Evolutionary conservation across 202 grass and related monocot species (phyloP).

Genomic region (Zizania palustris): DNA sequence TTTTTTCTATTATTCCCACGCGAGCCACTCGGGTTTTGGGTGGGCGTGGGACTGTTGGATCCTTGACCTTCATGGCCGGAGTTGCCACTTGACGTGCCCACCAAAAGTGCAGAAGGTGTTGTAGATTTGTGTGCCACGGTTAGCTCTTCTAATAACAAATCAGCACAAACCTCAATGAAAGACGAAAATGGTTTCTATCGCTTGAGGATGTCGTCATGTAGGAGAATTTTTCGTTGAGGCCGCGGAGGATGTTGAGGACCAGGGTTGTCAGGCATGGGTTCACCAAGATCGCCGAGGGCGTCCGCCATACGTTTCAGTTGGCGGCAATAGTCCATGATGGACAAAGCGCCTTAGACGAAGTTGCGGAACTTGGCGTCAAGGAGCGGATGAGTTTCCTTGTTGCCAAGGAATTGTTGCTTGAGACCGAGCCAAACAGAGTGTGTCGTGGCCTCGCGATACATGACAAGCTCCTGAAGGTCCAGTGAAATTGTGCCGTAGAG

Average conservation of each 20-base stretch:
- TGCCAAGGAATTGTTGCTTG: not conserved
- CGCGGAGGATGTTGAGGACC: too few relatives aligned
- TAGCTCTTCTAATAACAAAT: not conserved
- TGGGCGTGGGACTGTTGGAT: not conserved
- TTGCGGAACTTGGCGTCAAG: not conserved
- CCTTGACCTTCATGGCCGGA: too few relatives aligned
- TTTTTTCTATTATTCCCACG: not conserved
- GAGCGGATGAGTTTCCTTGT: not conserved
- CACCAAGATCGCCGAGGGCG: not conserved
- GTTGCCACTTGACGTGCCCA: not conserved
- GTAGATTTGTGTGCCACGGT: not conserved
- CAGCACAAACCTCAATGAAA: not conserved
- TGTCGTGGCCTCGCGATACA: not conserved
- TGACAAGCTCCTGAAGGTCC: not conserved
- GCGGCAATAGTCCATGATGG: not conserved
- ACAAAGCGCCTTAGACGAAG: not conserved
- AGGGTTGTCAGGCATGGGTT: not conserved
- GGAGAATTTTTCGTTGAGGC: not conserved
- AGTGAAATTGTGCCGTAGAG: too few relatives aligned
- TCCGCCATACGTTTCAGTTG: not conserved
- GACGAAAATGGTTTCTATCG: not conserved
- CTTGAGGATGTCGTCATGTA: not conserved
- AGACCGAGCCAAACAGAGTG: not conserved
- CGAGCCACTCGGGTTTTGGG: rapidly evolving
- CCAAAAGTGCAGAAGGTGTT: not conserved